Evolutionary conservation across 2,329 filamentous ascomycete species (phyloP).

Genomic region (Lomentospora prolificans): DNA sequence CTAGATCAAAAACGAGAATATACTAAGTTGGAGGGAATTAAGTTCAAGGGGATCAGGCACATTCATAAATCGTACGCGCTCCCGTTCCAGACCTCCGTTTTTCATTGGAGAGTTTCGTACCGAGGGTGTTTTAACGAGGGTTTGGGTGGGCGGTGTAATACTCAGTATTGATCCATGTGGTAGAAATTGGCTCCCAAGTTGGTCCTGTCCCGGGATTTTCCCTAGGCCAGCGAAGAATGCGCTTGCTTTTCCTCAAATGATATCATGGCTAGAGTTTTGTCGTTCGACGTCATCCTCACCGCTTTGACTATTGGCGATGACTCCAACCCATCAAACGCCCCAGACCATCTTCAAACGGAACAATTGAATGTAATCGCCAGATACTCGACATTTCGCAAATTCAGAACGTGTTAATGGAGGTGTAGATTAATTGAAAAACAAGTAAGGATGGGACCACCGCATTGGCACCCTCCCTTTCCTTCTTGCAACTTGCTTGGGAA

Average conservation of each 20-base stretch:
- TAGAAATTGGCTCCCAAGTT: too few species aligned
- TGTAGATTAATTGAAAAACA: too few species aligned
- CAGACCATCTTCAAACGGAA: background rate
- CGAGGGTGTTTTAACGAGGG: background rate
- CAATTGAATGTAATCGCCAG: background rate
- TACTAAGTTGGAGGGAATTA: background rate
- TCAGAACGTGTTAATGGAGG: too few species aligned
- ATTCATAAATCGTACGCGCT: too few species aligned
- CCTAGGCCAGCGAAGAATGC: too few species aligned
- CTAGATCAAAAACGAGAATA: too few species aligned
- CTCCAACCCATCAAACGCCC: background rate
- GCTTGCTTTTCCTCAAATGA: background rate
- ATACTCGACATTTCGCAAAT: background rate
- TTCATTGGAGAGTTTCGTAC: background rate
- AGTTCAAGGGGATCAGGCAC: background rate
- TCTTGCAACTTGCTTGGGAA: background rate
- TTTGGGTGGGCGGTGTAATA: too few species aligned
- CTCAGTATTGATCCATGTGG: too few species aligned
- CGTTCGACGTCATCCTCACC: slow-evolving; percentile 4
- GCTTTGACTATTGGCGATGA: background rate
- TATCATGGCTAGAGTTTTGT: background rate
- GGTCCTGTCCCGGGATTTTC: too few species aligned
- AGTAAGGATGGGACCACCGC: too few species aligned
- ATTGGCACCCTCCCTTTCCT: background rate
- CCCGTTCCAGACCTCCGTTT: too few species aligned